These are phyloP conservation scores for Aspergillus biplanus DNA, from an alignment of 495 filamentous ascomycete genomes.

Conservation along the genomic window DNA sequence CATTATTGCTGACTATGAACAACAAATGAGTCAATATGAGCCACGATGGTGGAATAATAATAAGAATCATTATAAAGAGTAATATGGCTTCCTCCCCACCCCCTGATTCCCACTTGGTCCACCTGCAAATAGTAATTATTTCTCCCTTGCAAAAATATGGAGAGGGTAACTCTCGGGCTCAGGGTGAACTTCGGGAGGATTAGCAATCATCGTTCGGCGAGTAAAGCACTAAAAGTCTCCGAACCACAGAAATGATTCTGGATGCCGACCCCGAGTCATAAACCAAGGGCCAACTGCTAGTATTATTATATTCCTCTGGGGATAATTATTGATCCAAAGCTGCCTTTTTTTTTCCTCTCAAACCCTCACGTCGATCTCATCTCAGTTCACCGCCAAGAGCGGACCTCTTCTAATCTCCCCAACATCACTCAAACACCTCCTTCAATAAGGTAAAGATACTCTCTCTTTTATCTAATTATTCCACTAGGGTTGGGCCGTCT, in stretches of 20 bases:
- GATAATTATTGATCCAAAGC: background rate
- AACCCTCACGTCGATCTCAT: background rate
- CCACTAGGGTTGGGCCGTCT: no score
- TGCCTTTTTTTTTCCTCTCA: background rate
- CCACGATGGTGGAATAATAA: no score
- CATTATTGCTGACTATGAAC: no score
- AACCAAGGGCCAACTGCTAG: background rate
- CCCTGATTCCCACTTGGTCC: no score
- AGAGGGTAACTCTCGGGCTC: background rate
- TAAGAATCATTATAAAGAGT: no score
- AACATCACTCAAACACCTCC: no score
- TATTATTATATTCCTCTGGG: background rate
- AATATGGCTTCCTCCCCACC: no score
- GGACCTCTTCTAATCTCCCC: no score
- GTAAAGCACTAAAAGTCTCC: conserved; percentile 1
- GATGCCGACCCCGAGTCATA: background rate
- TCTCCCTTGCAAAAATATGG: background rate
- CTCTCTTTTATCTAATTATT: no score
- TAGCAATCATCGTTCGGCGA: background rate
- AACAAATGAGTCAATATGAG: no score
- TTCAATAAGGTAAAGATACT: no score
- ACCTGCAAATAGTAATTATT: background rate
- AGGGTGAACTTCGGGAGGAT: background rate
- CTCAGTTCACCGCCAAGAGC: no score
- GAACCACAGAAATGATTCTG: background rate